Percentiles rank a stretch among this genome's conserved stretches.
phyloP scores from a whole-genome alignment of 225 moss, liverwort and hornwort genomes.

The Marchantia paleacea region DNA sequence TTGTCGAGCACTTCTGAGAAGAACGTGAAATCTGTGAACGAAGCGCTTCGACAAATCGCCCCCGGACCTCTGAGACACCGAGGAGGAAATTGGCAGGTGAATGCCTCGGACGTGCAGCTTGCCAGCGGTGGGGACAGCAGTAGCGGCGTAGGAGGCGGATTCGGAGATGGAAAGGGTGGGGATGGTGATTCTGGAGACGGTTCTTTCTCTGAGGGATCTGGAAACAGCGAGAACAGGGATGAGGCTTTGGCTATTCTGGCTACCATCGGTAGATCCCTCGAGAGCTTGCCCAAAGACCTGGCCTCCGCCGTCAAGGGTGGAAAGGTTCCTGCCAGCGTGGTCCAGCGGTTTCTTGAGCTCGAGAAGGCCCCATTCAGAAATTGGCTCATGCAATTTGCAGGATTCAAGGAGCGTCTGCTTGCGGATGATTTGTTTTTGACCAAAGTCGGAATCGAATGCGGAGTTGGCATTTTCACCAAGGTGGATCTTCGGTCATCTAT shows the following conservation, averaged over 20 bases:
- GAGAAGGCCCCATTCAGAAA: constrained; percentile 53
- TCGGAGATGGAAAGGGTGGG: constrained; percentile 14
- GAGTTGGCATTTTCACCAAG: constrained; percentile 97
- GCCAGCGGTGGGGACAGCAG: constrained; percentile 58
- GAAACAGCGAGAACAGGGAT: constrained; percentile 45
- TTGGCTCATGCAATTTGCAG: constrained; percentile 76
- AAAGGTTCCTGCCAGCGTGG: constrained; percentile 71
- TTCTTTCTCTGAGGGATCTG: constrained; percentile 21
- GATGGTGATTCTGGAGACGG: constrained; percentile 8
- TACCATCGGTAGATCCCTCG: constrained; percentile 57
- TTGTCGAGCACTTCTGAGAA: neutral
- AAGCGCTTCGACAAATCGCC: neutral
- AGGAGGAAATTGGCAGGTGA: constrained; percentile 20
- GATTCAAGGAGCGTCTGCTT: constrained; percentile 90
- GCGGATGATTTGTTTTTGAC: constrained; percentile 96
- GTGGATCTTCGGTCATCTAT: constrained; percentile 25
- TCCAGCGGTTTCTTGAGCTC: constrained; percentile 66
- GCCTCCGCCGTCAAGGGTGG: constrained; percentile 66
- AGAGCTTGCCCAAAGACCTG: constrained; percentile 73
- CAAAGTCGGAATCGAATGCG: constrained; percentile 96
- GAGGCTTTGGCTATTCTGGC: constrained; percentile 64
- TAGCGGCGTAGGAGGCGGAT: constrained; percentile 33
- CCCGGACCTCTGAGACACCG: neutral
- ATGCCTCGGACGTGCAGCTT: constrained; percentile 29
- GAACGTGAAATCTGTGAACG: neutral